A percentile compares a stretch with the other conserved stretches of the same genome.
Conservation (phyloP, 257 asterid genomes). For the Plantago major region DNA sequence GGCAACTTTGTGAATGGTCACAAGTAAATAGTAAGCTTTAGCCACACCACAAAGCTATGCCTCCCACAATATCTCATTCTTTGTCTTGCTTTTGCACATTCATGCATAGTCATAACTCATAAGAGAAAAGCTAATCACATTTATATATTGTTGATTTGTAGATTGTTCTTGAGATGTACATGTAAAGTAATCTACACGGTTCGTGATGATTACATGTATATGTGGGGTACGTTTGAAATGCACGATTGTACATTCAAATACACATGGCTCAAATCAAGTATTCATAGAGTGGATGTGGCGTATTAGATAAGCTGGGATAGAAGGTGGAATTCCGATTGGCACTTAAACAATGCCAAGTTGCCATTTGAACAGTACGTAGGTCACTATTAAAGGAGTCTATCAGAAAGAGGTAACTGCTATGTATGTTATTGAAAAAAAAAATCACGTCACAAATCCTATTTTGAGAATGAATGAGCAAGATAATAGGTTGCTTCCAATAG, state of each 20-base stretch:
- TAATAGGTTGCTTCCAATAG: conserved; percentile 48
- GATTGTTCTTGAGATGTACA: not conserved
- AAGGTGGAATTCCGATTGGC: not conserved
- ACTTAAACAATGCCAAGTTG: conserved; percentile 4
- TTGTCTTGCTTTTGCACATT: conserved; percentile 6
- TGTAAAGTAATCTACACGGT: not conserved
- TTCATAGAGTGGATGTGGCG: not conserved
- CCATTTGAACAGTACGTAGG: not conserved
- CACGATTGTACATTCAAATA: not conserved
- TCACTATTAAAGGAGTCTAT: not conserved
- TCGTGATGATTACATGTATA: not conserved
- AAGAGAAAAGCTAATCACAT: not conserved
- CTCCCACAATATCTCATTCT: conserved; percentile 17
- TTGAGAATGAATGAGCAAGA: conserved; percentile 42
- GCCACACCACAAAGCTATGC: conserved; percentile 39
- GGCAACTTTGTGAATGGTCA: conserved; percentile 12
- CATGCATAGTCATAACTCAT: not conserved
- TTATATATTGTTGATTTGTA: not conserved
- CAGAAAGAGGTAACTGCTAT: not conserved
- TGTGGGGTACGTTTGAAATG: not conserved
- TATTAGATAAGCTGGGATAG: not conserved
- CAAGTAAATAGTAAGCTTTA: conserved; percentile 16
- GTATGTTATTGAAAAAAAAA: conserved; percentile 3
- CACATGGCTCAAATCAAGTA: not conserved
- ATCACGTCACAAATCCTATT: not conserved